These are phyloP conservation scores for Sequoiadendron giganteum DNA, from an alignment of 75 land plant species.

Conservation along the genomic window DNA sequence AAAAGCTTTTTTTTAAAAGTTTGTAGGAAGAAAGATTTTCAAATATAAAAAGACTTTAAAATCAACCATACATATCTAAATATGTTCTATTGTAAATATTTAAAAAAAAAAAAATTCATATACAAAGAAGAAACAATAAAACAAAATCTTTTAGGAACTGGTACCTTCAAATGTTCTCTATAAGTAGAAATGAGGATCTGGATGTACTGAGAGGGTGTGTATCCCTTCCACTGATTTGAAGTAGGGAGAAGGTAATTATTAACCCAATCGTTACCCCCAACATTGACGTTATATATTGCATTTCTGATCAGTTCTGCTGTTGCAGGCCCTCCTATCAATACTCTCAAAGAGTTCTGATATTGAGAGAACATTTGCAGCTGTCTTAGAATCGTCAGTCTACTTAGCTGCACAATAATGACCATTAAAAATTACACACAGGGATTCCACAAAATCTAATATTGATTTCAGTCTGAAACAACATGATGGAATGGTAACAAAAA, in stretches of 20 bases:
- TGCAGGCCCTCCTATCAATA: slow-evolving; percentile 20
- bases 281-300: slow-evolving; percentile 20
- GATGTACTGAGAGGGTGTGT: slow-evolving; percentile 18
- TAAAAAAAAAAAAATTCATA: background rate
- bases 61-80: too few relatives aligned
- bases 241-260: slow-evolving; percentile 28
- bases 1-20: too few relatives aligned
- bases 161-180: slow-evolving; percentile 19
- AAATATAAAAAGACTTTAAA: too few relatives aligned
- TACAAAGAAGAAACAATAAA: background rate
- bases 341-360: slow-evolving; percentile 11
- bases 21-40: too few relatives aligned
- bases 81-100: too few relatives aligned
- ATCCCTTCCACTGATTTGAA: slow-evolving; percentile 11
- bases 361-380: slow-evolving; percentile 28
- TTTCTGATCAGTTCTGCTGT: slow-evolving; percentile 16
- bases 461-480: background rate
- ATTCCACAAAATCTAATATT: background rate
- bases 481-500: background rate
- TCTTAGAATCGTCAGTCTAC: slow-evolving; percentile 25
- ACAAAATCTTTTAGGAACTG: background rate
- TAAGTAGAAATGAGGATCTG: slow-evolving; percentile 13
- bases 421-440: background rate
- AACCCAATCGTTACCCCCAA: slow-evolving; percentile 40
- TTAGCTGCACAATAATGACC: slow-evolving; percentile 4